Evolutionary conservation across 495 filamentous ascomycete species (phyloP).

Genomic region (Sordaria brevicollis): DNA sequence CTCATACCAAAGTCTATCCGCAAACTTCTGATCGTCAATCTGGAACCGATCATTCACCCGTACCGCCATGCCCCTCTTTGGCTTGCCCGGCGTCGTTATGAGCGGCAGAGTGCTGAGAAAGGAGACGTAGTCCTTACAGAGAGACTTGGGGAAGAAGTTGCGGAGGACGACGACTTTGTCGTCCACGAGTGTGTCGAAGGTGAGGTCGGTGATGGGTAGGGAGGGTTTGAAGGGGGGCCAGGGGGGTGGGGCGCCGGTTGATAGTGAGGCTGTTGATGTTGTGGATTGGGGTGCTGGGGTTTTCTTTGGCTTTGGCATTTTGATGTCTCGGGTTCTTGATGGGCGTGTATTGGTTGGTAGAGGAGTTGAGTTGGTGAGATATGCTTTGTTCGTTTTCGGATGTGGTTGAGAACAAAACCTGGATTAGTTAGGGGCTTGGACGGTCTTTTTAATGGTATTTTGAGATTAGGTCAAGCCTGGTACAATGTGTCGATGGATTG

Average conservation of each 20-base stretch:
- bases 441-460: too few species aligned
- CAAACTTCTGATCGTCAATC: conserved; percentile 65
- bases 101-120: conserved; percentile 70
- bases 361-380: not conserved
- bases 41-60: conserved; percentile 90
- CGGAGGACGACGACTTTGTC: conserved; percentile 67
- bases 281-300: not conserved
- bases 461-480: too few species aligned
- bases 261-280: not conserved
- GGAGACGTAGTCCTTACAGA: conserved; percentile 72
- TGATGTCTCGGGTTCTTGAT: not conserved
- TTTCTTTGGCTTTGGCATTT: not conserved
- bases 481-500: not conserved
- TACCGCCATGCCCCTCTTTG: conserved; percentile 75
- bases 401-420: not conserved
- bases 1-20: conserved; percentile 59
- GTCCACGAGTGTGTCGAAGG: conserved; percentile 38
- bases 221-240: conserved; percentile 75
- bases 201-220: conserved; percentile 57
- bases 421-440: too few species aligned
- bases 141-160: conserved; percentile 65
- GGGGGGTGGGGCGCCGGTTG: conserved; percentile 32
- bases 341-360: not conserved
- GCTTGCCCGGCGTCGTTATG: conserved; percentile 70
- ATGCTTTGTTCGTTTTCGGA: not conserved